These are phyloP conservation scores for Malus sylvestris DNA, from an alignment of 306 rosid genomes.

Conservation along the genomic window DNA sequence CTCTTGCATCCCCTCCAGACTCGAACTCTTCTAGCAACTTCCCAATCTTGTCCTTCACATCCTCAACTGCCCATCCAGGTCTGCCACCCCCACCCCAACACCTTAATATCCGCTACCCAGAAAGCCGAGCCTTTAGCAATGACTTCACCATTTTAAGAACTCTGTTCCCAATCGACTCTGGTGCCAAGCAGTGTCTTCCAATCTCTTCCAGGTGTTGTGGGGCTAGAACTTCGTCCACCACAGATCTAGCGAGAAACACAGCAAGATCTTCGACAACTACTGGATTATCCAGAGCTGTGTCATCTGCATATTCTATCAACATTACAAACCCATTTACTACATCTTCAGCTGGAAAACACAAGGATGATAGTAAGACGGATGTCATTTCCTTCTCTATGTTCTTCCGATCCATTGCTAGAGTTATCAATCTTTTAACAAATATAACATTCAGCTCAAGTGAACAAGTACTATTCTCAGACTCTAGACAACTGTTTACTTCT, in stretches of 20 bases:
- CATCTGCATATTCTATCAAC: constrained; percentile 69
- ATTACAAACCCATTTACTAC: constrained; percentile 58
- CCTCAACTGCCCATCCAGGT: constrained; percentile 65
- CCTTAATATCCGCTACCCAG: constrained; percentile 61
- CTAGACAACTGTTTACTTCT: constrained; percentile 46
- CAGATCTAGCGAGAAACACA: constrained; percentile 64
- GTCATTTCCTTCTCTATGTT: constrained; percentile 80
- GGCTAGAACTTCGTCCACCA: constrained; percentile 60
- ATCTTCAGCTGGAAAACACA: constrained; percentile 60
- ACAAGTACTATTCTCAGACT: constrained; percentile 34
- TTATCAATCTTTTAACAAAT: constrained; percentile 56
- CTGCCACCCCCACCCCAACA: constrained; percentile 81
- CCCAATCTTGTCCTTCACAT: constrained; percentile 62
- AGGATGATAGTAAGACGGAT: constrained; percentile 53
- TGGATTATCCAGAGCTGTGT: constrained; percentile 61
- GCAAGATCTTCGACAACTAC: constrained; percentile 72
- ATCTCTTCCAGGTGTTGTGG: constrained; percentile 68
- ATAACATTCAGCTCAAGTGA: constrained; percentile 44
- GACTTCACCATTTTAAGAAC: constrained; percentile 58
- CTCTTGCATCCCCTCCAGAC: constrained; percentile 51
- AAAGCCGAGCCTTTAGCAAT: constrained; percentile 49
- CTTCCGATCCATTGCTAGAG: constrained; percentile 65
- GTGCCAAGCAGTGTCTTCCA: constrained; percentile 36
- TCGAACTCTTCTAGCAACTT: constrained; percentile 63
- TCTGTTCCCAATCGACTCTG: constrained; percentile 42